Evolutionary conservation across 2,329 filamentous ascomycete species (phyloP).

Genomic region (Diaporthe nobilis): DNA sequence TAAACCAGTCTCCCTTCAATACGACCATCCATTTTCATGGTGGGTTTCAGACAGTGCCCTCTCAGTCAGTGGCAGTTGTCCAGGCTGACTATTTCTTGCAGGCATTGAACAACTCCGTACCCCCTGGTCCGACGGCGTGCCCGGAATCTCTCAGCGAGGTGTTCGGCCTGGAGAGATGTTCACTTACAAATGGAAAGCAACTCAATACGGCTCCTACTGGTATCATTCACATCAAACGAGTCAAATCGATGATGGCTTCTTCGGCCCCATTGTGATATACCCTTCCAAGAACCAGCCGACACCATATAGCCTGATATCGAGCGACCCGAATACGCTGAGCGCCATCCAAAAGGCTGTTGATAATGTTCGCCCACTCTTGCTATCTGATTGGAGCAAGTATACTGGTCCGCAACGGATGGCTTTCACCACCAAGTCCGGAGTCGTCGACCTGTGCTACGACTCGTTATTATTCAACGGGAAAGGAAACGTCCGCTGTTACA

Average conservation of each 20-base stretch:
- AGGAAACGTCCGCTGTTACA: constrained; percentile 67
- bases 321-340: constrained; percentile 2
- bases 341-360: constrained; percentile 15
- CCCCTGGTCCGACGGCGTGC: constrained; percentile 73
- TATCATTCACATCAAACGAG: constrained; percentile 71
- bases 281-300: constrained; percentile 44
- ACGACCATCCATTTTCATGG: constrained; percentile 24
- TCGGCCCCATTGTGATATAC: constrained; percentile 68
- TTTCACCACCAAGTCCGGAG: constrained; percentile 45
- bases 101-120: constrained; percentile 65
- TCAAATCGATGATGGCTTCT: constrained; percentile 73
- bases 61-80: background rate
- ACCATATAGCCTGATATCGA: constrained; percentile 19
- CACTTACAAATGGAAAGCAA: constrained; percentile 68
- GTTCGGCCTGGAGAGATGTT: constrained; percentile 65
- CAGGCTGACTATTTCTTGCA: constrained; percentile 20
- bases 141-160: constrained; percentile 67
- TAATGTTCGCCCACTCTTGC: constrained; percentile 1
- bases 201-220: constrained; percentile 71
- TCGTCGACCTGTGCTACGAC: constrained; percentile 71
- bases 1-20: constrained; percentile 59
- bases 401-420: background rate
- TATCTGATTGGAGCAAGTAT: constrained; percentile 18
- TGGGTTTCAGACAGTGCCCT: background rate
- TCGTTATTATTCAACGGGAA: constrained; percentile 74